A percentile compares a stretch with the other conserved stretches of the same genome.
Conservation (phyloP, 768 basidiomycete genomes). For the Lenzites betulinus region DNA sequence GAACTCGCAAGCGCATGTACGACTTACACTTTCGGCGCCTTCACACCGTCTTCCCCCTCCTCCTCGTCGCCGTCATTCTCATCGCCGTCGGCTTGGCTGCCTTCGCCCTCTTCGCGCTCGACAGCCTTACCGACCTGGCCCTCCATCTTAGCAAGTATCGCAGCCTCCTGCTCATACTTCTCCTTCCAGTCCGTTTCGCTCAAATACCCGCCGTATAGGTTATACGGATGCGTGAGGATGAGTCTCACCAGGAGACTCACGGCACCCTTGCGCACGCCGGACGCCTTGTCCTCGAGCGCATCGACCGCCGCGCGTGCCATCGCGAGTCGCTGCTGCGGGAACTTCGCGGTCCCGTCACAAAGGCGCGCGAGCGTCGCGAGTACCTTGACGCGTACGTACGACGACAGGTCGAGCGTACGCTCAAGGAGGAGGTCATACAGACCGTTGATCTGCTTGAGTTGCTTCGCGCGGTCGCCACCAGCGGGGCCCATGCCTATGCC, state of each 20-base stretch:
- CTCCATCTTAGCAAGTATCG: slow-evolving; percentile 73
- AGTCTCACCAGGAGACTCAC: slow-evolving; percentile 74
- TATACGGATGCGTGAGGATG: slow-evolving; percentile 87
- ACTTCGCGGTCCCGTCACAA: slow-evolving; percentile 75
- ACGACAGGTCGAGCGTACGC: slow-evolving; percentile 84
- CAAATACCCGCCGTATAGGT: slow-evolving; percentile 82
- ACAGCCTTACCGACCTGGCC: slow-evolving; percentile 64
- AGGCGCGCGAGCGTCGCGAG: slow-evolving; percentile 74
- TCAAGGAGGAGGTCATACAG: slow-evolving; percentile 85
- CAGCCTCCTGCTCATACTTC: slow-evolving; percentile 61
- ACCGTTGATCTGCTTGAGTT: slow-evolving; percentile 72
- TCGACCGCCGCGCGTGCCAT: slow-evolving; percentile 77
- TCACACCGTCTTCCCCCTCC: slow-evolving; percentile 21
- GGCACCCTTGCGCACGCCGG: slow-evolving; percentile 84
- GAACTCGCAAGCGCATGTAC: too few species aligned
- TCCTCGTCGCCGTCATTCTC: slow-evolving; percentile 32
- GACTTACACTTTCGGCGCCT: slow-evolving; percentile 18
- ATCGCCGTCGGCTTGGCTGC: slow-evolving; percentile 33
- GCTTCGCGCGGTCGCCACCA: slow-evolving; percentile 47
- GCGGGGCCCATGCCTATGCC: slow-evolving; percentile 12
- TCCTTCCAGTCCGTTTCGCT: slow-evolving; percentile 72
- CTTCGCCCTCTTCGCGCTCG: slow-evolving; percentile 36
- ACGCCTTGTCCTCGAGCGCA: slow-evolving; percentile 87
- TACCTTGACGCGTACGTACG: slow-evolving; percentile 91
- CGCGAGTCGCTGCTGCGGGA: slow-evolving; percentile 80